Percentiles rank a stretch among this genome's conserved stretches.
Conservation (phyloP, 352 stramenopile species). For the Phytophthora sp. region DNA sequence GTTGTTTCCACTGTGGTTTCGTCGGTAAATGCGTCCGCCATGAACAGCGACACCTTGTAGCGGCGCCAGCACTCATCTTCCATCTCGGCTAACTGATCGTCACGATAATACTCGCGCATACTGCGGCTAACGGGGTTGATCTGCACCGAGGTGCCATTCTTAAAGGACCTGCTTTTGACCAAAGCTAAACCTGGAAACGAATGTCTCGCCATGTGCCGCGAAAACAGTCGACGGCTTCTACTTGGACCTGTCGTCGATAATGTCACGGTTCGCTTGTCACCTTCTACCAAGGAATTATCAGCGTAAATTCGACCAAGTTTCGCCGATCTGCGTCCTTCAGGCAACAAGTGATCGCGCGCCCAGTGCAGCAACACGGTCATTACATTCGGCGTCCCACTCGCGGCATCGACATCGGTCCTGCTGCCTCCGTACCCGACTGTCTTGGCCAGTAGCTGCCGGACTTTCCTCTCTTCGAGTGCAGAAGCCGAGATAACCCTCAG, state of each 20-base stretch:
- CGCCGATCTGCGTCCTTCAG: slow-evolving; percentile 16
- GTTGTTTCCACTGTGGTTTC: not conserved
- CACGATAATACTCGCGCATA: slow-evolving; percentile 57
- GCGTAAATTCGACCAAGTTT: slow-evolving; percentile 27
- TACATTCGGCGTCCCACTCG: not conserved
- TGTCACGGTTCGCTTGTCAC: not conserved
- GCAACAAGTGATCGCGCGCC: slow-evolving; percentile 11
- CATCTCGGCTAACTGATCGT: slow-evolving; percentile 59
- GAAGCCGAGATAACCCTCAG: slow-evolving; percentile 31
- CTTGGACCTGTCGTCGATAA: too few relatives aligned
- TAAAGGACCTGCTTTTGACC: slow-evolving; percentile 47
- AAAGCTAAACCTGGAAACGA: slow-evolving; percentile 25
- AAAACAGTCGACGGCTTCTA: slow-evolving; percentile 18
- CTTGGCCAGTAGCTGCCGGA: slow-evolving; percentile 48
- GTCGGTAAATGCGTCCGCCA: slow-evolving; percentile 47
- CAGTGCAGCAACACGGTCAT: slow-evolving; percentile 10
- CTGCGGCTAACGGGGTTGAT: slow-evolving; percentile 57
- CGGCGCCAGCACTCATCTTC: slow-evolving; percentile 77
- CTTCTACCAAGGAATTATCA: not conserved
- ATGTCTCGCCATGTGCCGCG: slow-evolving; percentile 15
- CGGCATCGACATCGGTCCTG: not conserved
- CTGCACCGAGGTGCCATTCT: slow-evolving; percentile 58
- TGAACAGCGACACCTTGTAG: slow-evolving; percentile 72
- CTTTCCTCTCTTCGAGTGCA: slow-evolving; percentile 48
- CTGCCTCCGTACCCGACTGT: slow-evolving; percentile 19